A percentile compares a stretch with the other conserved stretches of the same genome.
Evolutionary conservation across 371 early-diverging fungal genomes (phyloP).

Genomic region (Cokeromyces recurvatus): DNA sequence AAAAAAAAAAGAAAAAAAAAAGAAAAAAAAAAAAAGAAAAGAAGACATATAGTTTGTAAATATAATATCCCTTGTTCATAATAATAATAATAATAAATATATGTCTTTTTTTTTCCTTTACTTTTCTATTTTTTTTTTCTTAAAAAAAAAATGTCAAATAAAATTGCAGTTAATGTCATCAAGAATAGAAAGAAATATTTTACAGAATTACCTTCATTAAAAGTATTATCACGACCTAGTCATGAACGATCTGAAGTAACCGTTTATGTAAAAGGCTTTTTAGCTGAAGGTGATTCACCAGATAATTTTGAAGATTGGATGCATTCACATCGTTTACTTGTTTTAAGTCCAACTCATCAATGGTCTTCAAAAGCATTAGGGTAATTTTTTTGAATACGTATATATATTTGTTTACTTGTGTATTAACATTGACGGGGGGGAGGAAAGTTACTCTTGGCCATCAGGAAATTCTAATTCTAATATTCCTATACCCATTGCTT

Average conservation of each 20-base stretch:
- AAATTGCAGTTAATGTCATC: too few species aligned
- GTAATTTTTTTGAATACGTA: too few species aligned
- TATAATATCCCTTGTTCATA: too few species aligned
- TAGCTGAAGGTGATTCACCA: constrained; percentile 41
- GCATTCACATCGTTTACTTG: constrained; percentile 45
- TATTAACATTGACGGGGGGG: background rate
- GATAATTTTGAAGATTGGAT: constrained; percentile 48
- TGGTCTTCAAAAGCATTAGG: constrained; percentile 45
- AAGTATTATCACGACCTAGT: constrained; percentile 31
- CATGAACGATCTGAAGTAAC: constrained; percentile 34
- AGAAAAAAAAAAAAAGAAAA: too few species aligned
- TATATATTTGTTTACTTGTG: background rate
- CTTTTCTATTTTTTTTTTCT: too few species aligned
- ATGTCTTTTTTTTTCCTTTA: too few species aligned
- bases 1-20: too few species aligned
- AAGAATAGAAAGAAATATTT: constrained; percentile 22
- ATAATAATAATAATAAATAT: too few species aligned
- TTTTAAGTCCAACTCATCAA: constrained; percentile 28
- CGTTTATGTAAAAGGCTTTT: constrained; percentile 43
- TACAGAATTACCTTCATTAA: constrained; percentile 33
- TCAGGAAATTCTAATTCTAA: constrained; percentile 30
- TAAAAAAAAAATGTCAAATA: too few species aligned
- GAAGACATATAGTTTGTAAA: too few species aligned
- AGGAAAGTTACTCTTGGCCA: constrained; percentile 43
- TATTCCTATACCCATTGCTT: constrained; percentile 41